phyloP scores from a whole-genome alignment of 257 asterid genomes.

The Avicennia marina region DNA sequence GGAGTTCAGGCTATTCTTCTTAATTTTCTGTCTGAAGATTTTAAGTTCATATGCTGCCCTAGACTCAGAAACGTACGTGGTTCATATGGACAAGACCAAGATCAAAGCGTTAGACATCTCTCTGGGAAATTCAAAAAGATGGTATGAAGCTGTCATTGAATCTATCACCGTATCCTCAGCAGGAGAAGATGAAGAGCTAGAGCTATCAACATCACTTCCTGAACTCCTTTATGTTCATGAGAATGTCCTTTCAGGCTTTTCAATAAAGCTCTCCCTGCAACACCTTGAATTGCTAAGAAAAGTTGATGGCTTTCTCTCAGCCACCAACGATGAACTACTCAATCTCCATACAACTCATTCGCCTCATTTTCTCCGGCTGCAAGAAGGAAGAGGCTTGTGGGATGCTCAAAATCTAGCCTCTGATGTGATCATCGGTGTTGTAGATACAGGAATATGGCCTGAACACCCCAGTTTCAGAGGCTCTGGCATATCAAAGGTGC shows the following conservation, averaged over 20 bases:
- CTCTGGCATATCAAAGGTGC: conserved; percentile 33
- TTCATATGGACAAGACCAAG: conserved; percentile 57
- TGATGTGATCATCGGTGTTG: conserved; percentile 60
- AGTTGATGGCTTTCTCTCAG: conserved; percentile 51
- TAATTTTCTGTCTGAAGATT: no score
- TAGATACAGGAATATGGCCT: conserved; percentile 83
- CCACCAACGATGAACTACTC: conserved; percentile 44
- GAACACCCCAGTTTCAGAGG: conserved; percentile 53
- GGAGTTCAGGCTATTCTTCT: no score
- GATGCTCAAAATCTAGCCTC: conserved; percentile 41
- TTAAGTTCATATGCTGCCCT: no score
- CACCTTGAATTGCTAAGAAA: conserved; percentile 38
- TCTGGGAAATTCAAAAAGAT: conserved; percentile 36
- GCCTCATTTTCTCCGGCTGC: conserved; percentile 66
- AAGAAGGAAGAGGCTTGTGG: conserved; percentile 54
- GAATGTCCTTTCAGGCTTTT: conserved; percentile 52
- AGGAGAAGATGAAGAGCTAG: conserved; percentile 16
- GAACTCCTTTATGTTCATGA: conserved; percentile 54
- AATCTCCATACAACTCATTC: conserved; percentile 65
- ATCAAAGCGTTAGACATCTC: conserved; percentile 35
- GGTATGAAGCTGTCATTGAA: conserved; percentile 50
- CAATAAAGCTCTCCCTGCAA: conserved; percentile 45
- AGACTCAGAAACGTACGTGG: conserved; percentile 42
- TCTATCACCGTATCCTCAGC: conserved; percentile 28
- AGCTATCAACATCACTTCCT: conserved; percentile 24